phyloP scores from a whole-genome alignment of 2,329 filamentous ascomycete species.

The Trichoderma koningii region DNA sequence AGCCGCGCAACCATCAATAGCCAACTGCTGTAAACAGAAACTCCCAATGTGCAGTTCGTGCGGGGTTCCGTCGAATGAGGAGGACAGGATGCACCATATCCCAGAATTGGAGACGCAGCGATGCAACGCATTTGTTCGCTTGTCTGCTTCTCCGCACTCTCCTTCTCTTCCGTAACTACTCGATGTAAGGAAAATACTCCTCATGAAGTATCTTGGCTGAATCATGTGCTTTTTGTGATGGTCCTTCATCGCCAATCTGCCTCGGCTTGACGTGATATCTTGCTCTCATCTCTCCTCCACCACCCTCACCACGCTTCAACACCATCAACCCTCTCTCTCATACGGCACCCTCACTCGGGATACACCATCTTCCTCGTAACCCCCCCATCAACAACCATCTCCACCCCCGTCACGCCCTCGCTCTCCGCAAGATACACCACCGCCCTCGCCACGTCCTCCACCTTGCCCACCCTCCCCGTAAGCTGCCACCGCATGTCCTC shows the following conservation, averaged over 20 bases:
- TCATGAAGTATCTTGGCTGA: neutral
- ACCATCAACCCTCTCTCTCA: neutral
- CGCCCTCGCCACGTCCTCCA: slow-evolving; percentile 44
- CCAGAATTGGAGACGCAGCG: slow-evolving; percentile 10
- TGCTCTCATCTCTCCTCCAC: neutral
- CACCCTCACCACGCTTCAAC: no score
- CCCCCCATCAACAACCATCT: slow-evolving; percentile 38
- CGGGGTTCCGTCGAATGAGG: slow-evolving; percentile 14
- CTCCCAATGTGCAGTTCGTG: neutral
- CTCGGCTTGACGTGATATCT: neutral
- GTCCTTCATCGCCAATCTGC: neutral
- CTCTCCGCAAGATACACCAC: slow-evolving; percentile 35
- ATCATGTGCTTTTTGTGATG: neutral
- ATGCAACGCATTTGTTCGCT: neutral
- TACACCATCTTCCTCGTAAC: slow-evolving; percentile 40
- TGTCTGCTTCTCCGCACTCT: neutral
- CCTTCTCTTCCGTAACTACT: neutral
- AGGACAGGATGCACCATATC: neutral
- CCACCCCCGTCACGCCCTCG: slow-evolving; percentile 36
- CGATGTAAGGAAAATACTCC: neutral
- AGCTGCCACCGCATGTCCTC: slow-evolving; percentile 53
- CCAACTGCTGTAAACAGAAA: slow-evolving; percentile 13
- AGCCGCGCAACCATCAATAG: slow-evolving; percentile 6
- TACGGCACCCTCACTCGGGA: slow-evolving; percentile 31
- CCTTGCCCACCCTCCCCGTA: slow-evolving; percentile 51